Evolutionary conservation across 345 rosid species (phyloP).

Genomic region (Syzygium oleosum): DNA sequence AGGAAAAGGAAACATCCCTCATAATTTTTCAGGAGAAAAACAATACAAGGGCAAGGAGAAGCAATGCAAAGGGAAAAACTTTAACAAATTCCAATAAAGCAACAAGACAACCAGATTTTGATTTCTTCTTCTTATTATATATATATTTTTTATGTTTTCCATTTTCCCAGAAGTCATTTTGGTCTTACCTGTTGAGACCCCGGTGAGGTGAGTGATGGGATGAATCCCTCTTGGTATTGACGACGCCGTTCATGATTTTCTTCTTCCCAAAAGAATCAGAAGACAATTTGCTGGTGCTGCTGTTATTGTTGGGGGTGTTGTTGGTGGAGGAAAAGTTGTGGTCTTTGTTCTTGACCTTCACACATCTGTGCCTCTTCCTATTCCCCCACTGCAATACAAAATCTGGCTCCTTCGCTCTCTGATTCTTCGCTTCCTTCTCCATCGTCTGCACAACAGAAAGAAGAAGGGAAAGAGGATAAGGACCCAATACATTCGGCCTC

Average conservation of each 20-base stretch:
- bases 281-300: conserved; percentile 26
- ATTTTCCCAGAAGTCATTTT: background rate
- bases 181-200: conserved; percentile 43
- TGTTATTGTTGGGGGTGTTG: conserved; percentile 50
- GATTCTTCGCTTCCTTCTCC: conserved; percentile 65
- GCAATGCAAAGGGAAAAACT: background rate
- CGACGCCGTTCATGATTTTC: conserved; percentile 38
- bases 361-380: conserved; percentile 77
- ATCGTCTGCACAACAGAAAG: conserved; percentile 14
- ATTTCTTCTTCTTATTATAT: background rate
- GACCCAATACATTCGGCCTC: background rate
- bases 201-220: conserved; percentile 36
- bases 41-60: background rate
- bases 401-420: conserved; percentile 55
- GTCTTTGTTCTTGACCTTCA: conserved; percentile 65
- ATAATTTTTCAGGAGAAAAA: background rate
- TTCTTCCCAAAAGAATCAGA: conserved; percentile 43
- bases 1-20: background rate
- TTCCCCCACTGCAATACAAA: conserved; percentile 92
- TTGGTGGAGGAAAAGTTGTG: conserved; percentile 26
- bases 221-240: conserved; percentile 39
- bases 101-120: background rate
- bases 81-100: background rate
- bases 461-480: background rate
- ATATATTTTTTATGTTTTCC: background rate